A percentile compares a stretch with the other conserved stretches of the same genome.
phyloP scores from a whole-genome alignment of 495 filamentous ascomycete genomes.

The Talaromyces thailandensis region DNA sequence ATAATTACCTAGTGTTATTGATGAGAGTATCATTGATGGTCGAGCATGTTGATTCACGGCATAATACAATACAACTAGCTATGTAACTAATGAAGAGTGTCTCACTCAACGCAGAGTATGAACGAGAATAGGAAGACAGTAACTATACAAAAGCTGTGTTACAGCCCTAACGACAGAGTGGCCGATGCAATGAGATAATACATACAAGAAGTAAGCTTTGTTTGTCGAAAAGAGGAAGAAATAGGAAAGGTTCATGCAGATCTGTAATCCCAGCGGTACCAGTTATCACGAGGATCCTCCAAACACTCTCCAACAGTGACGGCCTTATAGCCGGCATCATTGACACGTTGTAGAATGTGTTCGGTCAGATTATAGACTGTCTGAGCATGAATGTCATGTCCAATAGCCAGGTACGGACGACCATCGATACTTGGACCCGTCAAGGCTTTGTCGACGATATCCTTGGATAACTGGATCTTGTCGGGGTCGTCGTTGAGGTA shows the following conservation, averaged over 20 bases:
- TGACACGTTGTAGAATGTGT: slow-evolving; percentile 57
- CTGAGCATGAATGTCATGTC: slow-evolving; percentile 73
- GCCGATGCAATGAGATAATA: background rate
- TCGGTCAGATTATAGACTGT: slow-evolving; percentile 68
- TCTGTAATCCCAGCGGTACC: slow-evolving; percentile 48
- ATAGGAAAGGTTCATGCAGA: background rate
- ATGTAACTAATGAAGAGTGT: background rate
- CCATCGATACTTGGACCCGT: slow-evolving; percentile 28
- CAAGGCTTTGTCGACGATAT: slow-evolving; percentile 56
- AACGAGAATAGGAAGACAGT: background rate
- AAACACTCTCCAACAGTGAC: slow-evolving; percentile 76
- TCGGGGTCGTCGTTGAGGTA: slow-evolving; percentile 54
- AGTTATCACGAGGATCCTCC: slow-evolving; percentile 57
- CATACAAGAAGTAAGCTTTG: background rate
- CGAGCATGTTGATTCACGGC: background rate
- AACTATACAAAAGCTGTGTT: background rate
- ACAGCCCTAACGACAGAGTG: background rate
- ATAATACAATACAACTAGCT: background rate
- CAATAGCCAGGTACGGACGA: slow-evolving; percentile 56
- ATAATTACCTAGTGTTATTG: background rate
- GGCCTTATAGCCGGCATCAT: slow-evolving; percentile 47
- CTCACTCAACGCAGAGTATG: background rate
- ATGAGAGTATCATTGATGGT: background rate
- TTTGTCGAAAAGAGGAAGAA: background rate
- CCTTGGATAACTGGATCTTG: slow-evolving; percentile 61